These are phyloP conservation scores for Neurospora hispaniola DNA, from an alignment of 495 filamentous ascomycete species.

Conservation along the genomic window DNA sequence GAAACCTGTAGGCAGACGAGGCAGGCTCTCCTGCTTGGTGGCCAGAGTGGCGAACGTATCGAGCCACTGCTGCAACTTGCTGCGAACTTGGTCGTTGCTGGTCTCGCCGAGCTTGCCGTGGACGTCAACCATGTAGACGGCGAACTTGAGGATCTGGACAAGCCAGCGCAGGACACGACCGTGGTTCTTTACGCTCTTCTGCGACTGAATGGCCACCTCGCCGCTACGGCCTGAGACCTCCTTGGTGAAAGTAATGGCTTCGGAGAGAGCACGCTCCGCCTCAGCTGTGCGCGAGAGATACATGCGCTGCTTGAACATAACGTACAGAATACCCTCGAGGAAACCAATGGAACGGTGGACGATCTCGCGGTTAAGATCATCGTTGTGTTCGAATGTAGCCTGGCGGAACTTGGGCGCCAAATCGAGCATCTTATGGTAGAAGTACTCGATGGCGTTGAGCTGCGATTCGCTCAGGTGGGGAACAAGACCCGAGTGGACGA, in stretches of 20 bases:
- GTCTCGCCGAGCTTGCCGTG: slow-evolving; percentile 50
- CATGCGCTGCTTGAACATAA: slow-evolving; percentile 56
- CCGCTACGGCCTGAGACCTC: slow-evolving; percentile 13
- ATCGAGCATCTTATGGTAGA: slow-evolving; percentile 69
- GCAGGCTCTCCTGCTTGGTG: slow-evolving; percentile 33
- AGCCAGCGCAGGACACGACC: slow-evolving; percentile 29
- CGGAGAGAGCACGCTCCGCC: slow-evolving; percentile 9
- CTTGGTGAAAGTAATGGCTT: slow-evolving; percentile 11
- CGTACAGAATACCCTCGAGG: slow-evolving; percentile 67
- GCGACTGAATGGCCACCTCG: slow-evolving; percentile 7
- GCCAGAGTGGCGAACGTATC: slow-evolving; percentile 29
- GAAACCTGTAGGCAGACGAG: slow-evolving; percentile 45
- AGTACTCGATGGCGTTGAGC: slow-evolving; percentile 46
- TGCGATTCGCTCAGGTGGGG: slow-evolving; percentile 6
- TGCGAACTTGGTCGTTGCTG: slow-evolving; percentile 30
- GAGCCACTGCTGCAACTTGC: slow-evolving; percentile 39
- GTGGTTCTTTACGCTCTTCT: slow-evolving; percentile 16
- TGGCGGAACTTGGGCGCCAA: slow-evolving; percentile 56
- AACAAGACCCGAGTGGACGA: slow-evolving; percentile 32
- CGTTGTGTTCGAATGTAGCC: slow-evolving; percentile 58
- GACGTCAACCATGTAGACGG: slow-evolving; percentile 39
- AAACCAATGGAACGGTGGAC: slow-evolving; percentile 67
- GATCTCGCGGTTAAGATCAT: slow-evolving; percentile 71
- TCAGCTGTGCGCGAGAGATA: slow-evolving; percentile 27
- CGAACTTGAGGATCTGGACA: slow-evolving; percentile 31